Percentiles rank a stretch among this genome's conserved stretches.
Evolutionary conservation across 108 stramenopile species (phyloP).

Genomic region (Nitzschia inconspicua): DNA sequence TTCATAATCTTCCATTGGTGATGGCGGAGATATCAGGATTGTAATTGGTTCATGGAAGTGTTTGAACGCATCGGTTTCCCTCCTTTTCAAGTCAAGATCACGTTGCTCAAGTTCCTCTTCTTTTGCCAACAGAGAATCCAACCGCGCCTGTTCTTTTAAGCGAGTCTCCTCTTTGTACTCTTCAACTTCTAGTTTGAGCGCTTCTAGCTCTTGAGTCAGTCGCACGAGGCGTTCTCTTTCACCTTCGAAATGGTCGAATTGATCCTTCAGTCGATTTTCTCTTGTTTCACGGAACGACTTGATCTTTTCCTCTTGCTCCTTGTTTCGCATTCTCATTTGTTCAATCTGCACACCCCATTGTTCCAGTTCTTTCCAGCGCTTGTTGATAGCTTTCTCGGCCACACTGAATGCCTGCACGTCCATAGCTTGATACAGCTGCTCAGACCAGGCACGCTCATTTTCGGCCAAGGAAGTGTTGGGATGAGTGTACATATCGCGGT

Average conservation of each 20-base stretch:
- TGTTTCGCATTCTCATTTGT: neutral
- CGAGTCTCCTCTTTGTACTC: neutral
- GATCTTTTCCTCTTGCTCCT: neutral
- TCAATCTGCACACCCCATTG: neutral
- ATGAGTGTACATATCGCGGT: no score
- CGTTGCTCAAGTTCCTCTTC: no score
- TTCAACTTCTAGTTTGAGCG: neutral
- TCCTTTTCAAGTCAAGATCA: no score
- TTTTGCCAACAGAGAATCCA: no score
- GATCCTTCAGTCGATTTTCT: neutral
- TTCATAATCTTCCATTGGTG: no score
- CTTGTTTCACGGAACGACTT: neutral
- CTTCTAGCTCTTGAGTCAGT: neutral
- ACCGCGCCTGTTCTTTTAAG: neutral
- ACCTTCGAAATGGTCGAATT: neutral
- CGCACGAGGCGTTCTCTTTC: neutral
- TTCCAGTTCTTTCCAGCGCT: constrained; percentile 5
- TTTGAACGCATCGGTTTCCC: no score
- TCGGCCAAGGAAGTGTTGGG: neutral
- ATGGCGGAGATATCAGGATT: no score
- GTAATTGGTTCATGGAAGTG: no score
- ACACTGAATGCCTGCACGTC: neutral
- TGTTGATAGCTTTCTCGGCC: constrained; percentile 1
- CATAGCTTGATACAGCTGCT: neutral
- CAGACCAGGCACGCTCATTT: constrained; percentile 3